phyloP scores from a whole-genome alignment of 2,329 filamentous ascomycete species.

The Grosmannia penicillata region DNA sequence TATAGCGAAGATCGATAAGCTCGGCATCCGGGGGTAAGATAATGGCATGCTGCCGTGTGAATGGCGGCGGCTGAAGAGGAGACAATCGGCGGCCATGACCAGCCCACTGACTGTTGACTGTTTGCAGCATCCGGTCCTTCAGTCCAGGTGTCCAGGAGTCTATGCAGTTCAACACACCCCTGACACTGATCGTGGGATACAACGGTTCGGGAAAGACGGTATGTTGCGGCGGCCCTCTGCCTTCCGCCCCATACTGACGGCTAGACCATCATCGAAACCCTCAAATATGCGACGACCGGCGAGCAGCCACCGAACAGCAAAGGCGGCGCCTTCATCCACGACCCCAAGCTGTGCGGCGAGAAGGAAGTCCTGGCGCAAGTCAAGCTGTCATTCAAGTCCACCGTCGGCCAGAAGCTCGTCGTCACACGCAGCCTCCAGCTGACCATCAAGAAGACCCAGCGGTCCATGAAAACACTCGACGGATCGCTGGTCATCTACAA shows the following conservation, averaged over 20 bases:
- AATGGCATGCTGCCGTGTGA: no score
- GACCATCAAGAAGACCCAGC: slow-evolving; percentile 66
- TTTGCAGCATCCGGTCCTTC: slow-evolving; percentile 56
- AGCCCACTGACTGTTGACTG: slow-evolving; percentile 1
- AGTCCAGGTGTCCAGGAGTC: slow-evolving; percentile 58
- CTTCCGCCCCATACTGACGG: not conserved
- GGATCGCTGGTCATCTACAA: slow-evolving; percentile 60
- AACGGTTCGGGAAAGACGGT: slow-evolving; percentile 92
- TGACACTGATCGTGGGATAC: slow-evolving; percentile 92
- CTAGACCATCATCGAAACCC: slow-evolving; percentile 84
- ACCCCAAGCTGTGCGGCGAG: slow-evolving; percentile 82
- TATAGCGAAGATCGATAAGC: slow-evolving; percentile 13
- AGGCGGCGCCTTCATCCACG: slow-evolving; percentile 87
- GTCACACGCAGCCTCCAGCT: slow-evolving; percentile 74
- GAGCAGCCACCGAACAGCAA: slow-evolving; percentile 84
- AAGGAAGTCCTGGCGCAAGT: slow-evolving; percentile 85
- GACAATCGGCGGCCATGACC: no score
- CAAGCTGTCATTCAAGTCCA: slow-evolving; percentile 72
- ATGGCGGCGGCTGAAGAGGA: not conserved
- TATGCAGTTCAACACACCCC: slow-evolving; percentile 76
- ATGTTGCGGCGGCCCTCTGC: not conserved
- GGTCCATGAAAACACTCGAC: slow-evolving; percentile 73
- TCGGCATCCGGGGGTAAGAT: slow-evolving; percentile 13
- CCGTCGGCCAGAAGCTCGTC: slow-evolving; percentile 65
- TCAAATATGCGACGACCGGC: slow-evolving; percentile 95